Base-by-base conservation (phyloP, 208 protist genomes). In the Acanthamoeba royreba region DNA sequence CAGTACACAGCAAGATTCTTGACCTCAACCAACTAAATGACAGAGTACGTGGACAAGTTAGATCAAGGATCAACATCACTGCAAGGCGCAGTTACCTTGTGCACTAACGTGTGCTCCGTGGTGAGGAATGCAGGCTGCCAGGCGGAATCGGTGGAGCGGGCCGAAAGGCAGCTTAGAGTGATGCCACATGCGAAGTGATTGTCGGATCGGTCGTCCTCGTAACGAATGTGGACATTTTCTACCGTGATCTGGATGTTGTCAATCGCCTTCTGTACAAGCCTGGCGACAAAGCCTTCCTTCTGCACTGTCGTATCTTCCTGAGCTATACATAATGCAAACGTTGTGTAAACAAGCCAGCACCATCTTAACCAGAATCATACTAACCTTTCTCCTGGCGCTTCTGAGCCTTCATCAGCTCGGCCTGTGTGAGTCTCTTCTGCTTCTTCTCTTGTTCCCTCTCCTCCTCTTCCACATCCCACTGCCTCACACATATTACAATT, bases 221-320 rank as follows among this genome's bases (percentile, higher is more conserved):
- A 96, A 46, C 95, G 85, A 15, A 96, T 88, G 42, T 96, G 95
- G 25, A 96, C 94, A 53, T 93, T 95, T 40, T 96, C 89, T 45
- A 96, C 92, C 15, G 55, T 83, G 19, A 96, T 95, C 52, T 96
- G 94, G 35, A 96, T 72, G 90, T 96, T 96, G 89, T 96, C 94
- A 4, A 96, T 93, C 31, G 86, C 86, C 86, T 72, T 92, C 31
- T 92, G 86, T 25, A 92, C 35, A 43, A 92, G 86, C 25, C 86
- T 25, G 0, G 86, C 86, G 13, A 92, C 40, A 31, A 92, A 92
- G 11, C 86, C 86, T 28, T 92, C 86, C 19, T 92, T 92, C 58
- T 92, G 35, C 38, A 74, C 86, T n/a, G 40, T 46, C 31, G 15
- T 92, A 13, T 92, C 55, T 28, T 72, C 5, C 15, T 17, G 2